These are phyloP conservation scores for Russula foetens DNA, from an alignment of 768 basidiomycete genomes.

Conservation along the genomic window DNA sequence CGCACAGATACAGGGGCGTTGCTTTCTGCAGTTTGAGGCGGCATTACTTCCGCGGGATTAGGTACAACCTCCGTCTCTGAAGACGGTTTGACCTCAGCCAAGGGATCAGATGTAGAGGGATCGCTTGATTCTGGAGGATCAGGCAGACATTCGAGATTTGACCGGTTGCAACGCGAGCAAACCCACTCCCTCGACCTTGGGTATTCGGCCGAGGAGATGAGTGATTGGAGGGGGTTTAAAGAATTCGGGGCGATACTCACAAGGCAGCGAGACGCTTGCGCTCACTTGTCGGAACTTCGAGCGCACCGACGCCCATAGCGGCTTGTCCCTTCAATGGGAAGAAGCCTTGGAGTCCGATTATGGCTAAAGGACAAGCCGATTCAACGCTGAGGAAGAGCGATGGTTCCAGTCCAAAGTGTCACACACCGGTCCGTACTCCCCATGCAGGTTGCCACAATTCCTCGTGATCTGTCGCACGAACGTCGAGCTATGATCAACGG, in stretches of 20 bases:
- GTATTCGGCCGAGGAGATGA: background rate
- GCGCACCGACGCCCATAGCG: constrained; percentile 79
- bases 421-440: constrained; percentile 88
- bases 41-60: background rate
- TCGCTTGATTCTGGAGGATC: constrained; percentile 36
- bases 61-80: background rate
- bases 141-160: constrained; percentile 64
- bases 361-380: constrained; percentile 39
- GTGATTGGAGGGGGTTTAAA: background rate
- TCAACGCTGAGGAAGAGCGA: background rate
- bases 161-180: constrained; percentile 63
- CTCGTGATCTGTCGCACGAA: constrained; percentile 65
- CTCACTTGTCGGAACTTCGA: constrained; percentile 69
- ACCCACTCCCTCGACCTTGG: constrained; percentile 71
- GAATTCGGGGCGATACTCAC: constrained; percentile 36
- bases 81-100: background rate
- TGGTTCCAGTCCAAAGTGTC: background rate
- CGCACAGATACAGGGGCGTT: background rate
- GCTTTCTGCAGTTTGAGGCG: background rate
- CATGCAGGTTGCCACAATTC: constrained; percentile 98
- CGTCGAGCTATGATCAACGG: constrained; percentile 8
- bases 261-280: constrained; percentile 68
- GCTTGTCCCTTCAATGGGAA: constrained; percentile 85
- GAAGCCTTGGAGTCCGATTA: constrained; percentile 83
- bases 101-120: background rate